Percentiles rank a stretch among this genome's conserved stretches.
phyloP scores from a whole-genome alignment of 2,329 filamentous ascomycete species.

The Endocalyx cinctus region DNA sequence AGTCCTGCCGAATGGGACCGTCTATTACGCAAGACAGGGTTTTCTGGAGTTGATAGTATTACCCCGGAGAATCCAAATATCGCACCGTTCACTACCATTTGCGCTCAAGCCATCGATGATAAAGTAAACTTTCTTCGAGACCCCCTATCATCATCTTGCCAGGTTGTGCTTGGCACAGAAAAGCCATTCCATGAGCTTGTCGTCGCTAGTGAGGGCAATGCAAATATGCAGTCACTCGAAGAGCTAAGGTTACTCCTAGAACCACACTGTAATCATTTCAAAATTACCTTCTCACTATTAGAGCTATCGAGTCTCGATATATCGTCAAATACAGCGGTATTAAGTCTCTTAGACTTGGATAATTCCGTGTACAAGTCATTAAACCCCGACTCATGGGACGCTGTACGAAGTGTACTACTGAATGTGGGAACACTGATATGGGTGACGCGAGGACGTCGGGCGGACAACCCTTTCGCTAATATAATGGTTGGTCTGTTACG shows the following conservation, averaged over 20 bases:
- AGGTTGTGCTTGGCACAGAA: neutral
- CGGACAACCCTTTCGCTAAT: neutral
- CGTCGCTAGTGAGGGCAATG: neutral
- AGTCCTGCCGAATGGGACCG: constrained; percentile 8
- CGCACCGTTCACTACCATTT: constrained; percentile 1
- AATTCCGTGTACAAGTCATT: neutral
- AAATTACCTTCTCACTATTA: neutral
- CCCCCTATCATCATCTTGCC: neutral
- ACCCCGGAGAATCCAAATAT: constrained; percentile 1
- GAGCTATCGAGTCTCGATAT: too few relatives aligned
- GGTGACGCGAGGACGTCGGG: neutral
- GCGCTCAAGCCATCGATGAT: neutral
- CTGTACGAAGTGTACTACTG: neutral
- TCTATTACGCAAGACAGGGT: constrained; percentile 6
- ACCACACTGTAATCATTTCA: neutral
- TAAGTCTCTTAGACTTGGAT: neutral
- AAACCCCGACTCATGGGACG: neutral
- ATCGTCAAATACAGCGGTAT: neutral
- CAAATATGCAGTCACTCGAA: neutral
- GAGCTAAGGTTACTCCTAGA: too few relatives aligned
- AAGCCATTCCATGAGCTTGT: neutral
- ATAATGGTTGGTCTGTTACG: constrained; percentile 1
- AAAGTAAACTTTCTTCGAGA: neutral
- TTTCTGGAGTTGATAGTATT: constrained; percentile 7
- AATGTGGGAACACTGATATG: neutral